A percentile compares a stretch with the other conserved stretches of the same genome.
Evolutionary conservation across 2,329 filamentous ascomycete species (phyloP).

Genomic region (Chaetothyriales sp.): DNA sequence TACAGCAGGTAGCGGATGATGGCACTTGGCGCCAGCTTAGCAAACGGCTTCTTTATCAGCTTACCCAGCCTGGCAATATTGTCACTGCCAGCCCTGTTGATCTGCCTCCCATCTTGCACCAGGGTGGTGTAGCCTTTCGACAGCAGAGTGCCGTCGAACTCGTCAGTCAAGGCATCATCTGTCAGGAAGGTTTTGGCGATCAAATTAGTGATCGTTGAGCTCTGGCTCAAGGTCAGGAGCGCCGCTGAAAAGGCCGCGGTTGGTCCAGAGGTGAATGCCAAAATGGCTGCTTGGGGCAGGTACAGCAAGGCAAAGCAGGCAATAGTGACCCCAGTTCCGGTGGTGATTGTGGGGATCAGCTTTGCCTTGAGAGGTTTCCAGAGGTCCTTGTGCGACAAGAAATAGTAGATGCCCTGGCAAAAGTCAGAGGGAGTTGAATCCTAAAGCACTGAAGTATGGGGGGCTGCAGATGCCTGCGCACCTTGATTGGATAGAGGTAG

Average conservation of each 20-base stretch:
- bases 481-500: slow-evolving; percentile 74
- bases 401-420: slow-evolving; percentile 44
- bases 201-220: slow-evolving; percentile 34
- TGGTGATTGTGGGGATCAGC: slow-evolving; percentile 46
- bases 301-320: slow-evolving; percentile 85
- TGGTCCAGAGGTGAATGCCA: slow-evolving; percentile 72
- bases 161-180: slow-evolving; percentile 69
- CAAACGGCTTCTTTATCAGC: slow-evolving; percentile 40
- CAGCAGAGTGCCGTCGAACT: slow-evolving; percentile 62
- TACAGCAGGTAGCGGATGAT: slow-evolving; percentile 70
- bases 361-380: slow-evolving; percentile 45
- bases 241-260: slow-evolving; percentile 46
- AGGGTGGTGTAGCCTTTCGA: slow-evolving; percentile 42
- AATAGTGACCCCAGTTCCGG: slow-evolving; percentile 57
- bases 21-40: slow-evolving; percentile 38
- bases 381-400: slow-evolving; percentile 41
- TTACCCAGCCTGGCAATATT: slow-evolving; percentile 43
- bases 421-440: slow-evolving; percentile 2
- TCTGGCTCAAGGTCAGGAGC: slow-evolving; percentile 46
- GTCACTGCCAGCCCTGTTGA: slow-evolving; percentile 46
- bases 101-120: slow-evolving; percentile 58
- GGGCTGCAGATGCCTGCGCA: slow-evolving; percentile 18
- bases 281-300: slow-evolving; percentile 63
- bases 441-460: background rate
- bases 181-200: slow-evolving; percentile 59